These are phyloP conservation scores for Protomyces arabidopsidicola DNA, from an alignment of 1,139 yeast species.

Conservation along the genomic window DNA sequence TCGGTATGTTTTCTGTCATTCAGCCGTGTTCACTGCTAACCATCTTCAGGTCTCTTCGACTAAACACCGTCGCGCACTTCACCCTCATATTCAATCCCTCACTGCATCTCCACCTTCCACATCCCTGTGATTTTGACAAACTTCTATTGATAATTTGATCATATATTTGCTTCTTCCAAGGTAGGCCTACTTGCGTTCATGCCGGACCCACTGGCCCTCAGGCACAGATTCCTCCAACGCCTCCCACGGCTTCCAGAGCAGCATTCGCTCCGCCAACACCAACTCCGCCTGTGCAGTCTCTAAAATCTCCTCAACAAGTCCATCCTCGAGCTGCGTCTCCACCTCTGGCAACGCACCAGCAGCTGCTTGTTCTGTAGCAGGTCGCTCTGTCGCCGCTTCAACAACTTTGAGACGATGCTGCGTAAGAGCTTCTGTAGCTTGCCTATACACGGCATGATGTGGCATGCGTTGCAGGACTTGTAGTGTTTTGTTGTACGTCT, in stretches of 20 bases:
- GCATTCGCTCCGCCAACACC: constrained; percentile 62
- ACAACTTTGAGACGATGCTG: constrained; percentile 65
- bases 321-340: constrained; percentile 72
- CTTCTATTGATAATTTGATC: background rate
- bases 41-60: background rate
- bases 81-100: background rate
- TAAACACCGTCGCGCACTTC: background rate
- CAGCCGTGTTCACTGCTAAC: background rate
- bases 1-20: constrained; percentile 40
- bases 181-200: background rate
- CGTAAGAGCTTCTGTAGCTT: constrained; percentile 69
- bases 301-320: constrained; percentile 75
- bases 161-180: background rate
- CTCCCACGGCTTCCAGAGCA: constrained; percentile 59
- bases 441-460: constrained; percentile 64
- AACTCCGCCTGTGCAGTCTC: constrained; percentile 82
- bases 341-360: constrained; percentile 59
- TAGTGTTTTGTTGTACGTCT: constrained; percentile 68
- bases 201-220: constrained; percentile 33
- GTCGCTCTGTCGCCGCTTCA: background rate
- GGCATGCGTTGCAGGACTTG: constrained; percentile 61
- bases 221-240: constrained; percentile 43
- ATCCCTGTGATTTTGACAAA: background rate
- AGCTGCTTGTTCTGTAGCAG: background rate
- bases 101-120: background rate